Conservation (phyloP, 164 flowering plant species). For the Stephania cephalantha region DNA sequence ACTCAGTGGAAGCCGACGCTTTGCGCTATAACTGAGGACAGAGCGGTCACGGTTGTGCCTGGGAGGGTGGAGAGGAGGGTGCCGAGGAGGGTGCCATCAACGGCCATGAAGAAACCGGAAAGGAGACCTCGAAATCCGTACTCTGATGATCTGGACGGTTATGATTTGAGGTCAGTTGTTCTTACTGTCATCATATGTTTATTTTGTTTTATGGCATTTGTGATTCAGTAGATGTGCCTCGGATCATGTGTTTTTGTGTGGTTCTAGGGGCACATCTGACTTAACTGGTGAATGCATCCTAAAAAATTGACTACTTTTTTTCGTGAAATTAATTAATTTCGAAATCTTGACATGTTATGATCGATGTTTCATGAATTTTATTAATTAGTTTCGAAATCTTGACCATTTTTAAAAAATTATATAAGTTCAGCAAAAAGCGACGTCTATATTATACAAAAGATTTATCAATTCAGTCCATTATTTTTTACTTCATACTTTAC, state of each 20-base stretch:
- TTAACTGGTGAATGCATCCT: no score
- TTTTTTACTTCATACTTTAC: no score
- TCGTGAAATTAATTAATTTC: no score
- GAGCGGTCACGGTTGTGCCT: neutral
- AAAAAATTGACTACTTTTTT: no score
- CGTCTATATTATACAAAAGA: neutral
- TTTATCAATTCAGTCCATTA: neutral
- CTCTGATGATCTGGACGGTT: neutral
- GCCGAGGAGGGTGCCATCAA: neutral
- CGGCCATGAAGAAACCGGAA: conserved; percentile 8
- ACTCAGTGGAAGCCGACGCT: conserved; percentile 17
- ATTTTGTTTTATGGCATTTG: neutral
- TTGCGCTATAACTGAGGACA: conserved; percentile 13
- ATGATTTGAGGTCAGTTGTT: neutral
- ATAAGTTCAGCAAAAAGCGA: no score
- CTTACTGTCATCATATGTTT: neutral
- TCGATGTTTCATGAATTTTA: neutral
- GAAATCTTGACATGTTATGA: neutral
- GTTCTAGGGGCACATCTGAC: no score
- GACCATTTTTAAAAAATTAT: no score
- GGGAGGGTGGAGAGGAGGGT: neutral
- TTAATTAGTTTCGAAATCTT: no score
- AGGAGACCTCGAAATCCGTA: neutral
- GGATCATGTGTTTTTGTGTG: no score
- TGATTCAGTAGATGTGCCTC: neutral